Conservation (phyloP, 352 stramenopile genomes). For the Aphanomyces invadans region DNA sequence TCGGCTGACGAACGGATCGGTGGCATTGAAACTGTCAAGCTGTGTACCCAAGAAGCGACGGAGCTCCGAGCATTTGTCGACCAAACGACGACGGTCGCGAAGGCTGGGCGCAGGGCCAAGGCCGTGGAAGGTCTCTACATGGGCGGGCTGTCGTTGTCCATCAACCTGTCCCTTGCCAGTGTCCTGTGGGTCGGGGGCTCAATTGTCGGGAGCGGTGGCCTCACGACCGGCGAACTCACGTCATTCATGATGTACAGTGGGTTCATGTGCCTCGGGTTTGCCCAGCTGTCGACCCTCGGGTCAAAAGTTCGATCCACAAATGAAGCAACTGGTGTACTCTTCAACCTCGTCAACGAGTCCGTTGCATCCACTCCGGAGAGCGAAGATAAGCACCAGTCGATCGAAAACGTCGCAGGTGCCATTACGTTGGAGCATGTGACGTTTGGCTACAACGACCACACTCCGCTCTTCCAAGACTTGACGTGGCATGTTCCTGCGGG, state of each 20-base stretch:
- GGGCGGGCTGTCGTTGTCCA: slow-evolving; percentile 76
- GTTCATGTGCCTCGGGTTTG: slow-evolving; percentile 87
- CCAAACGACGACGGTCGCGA: slow-evolving; percentile 57
- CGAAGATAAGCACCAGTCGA: slow-evolving; percentile 37
- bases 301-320: slow-evolving; percentile 68
- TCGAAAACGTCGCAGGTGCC: slow-evolving; percentile 43
- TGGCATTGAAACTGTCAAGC: slow-evolving; percentile 86
- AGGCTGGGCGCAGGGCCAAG: slow-evolving; percentile 61
- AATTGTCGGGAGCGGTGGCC: slow-evolving; percentile 69
- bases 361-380: slow-evolving; percentile 28
- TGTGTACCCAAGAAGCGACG: slow-evolving; percentile 74
- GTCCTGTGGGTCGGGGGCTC: slow-evolving; percentile 87
- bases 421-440: slow-evolving; percentile 76
- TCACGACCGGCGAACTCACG: slow-evolving; percentile 86
- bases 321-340: slow-evolving; percentile 65
- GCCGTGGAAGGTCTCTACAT: slow-evolving; percentile 84
- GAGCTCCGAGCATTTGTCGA: slow-evolving; percentile 57
- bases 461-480: slow-evolving; percentile 52
- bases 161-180: slow-evolving; percentile 85
- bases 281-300: slow-evolving; percentile 73
- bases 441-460: slow-evolving; percentile 76
- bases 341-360: slow-evolving; percentile 40
- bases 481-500: slow-evolving; percentile 64
- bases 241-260: slow-evolving; percentile 88
- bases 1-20: slow-evolving; percentile 82